Conservation (phyloP, 2,329 filamentous ascomycete species). For the Cladosporium austrohemisphaericum region DNA sequence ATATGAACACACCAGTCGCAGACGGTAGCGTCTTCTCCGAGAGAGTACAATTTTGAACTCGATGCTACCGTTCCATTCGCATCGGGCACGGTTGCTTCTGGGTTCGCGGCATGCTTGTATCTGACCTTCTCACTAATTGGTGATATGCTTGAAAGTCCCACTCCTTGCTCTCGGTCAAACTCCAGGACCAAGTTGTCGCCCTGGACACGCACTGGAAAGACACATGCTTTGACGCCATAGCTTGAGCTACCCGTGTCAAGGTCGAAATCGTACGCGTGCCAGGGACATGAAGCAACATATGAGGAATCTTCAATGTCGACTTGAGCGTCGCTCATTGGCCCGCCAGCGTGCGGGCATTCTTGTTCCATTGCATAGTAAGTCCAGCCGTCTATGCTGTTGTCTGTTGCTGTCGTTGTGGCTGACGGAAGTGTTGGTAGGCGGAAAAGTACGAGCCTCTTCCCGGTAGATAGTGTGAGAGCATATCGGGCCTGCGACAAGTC, state of each 20-base stretch:
- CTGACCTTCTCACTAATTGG: constrained; percentile 19
- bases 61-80: not conserved
- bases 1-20: constrained; percentile 20
- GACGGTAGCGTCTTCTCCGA: constrained; percentile 14
- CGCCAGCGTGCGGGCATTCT: constrained; percentile 18
- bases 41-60: not conserved
- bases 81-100: constrained; percentile 1
- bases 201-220: constrained; percentile 11
- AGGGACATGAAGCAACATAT: constrained; percentile 19
- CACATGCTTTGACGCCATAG: constrained; percentile 18
- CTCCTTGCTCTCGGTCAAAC: not conserved
- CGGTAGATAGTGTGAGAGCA: constrained; percentile 14
- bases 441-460: constrained; percentile 18
- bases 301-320: constrained; percentile 19
- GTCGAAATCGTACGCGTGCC: constrained; percentile 20
- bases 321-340: constrained; percentile 18
- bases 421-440: constrained; percentile 13
- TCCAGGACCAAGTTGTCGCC: constrained; percentile 2
- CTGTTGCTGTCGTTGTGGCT: not conserved
- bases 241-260: constrained; percentile 17
- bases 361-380: constrained; percentile 20
- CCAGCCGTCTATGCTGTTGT: constrained; percentile 16
- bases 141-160: constrained; percentile 8
- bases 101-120: constrained; percentile 15
- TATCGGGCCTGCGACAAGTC: constrained; percentile 14